A percentile compares a stretch with the other conserved stretches of the same genome.
These are phyloP conservation scores for Populus hybrid DNA, from an alignment of 441 rosid species.

Conservation along the genomic window DNA sequence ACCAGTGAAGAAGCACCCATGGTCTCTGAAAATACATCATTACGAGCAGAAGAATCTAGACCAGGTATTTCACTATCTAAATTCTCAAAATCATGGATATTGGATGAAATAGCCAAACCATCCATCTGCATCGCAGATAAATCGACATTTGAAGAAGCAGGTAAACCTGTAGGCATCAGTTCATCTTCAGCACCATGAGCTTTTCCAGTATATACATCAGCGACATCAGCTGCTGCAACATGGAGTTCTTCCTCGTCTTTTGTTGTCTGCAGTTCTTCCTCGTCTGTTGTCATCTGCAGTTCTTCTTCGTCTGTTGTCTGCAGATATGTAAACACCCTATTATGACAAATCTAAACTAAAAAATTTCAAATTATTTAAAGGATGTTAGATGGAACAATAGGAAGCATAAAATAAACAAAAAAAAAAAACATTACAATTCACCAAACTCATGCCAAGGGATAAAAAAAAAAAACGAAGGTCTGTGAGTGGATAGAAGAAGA, in stretches of 20 bases:
- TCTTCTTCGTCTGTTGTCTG: neutral
- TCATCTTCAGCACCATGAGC: constrained; percentile 52
- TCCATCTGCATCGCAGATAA: too few relatives aligned
- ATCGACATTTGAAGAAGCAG: constrained; percentile 48
- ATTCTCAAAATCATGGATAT: constrained; percentile 42
- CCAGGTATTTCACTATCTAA: constrained; percentile 86
- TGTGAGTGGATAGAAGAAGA: constrained; percentile 12
- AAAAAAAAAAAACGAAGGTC: neutral
- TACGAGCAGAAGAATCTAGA: constrained; percentile 61
- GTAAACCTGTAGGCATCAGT: constrained; percentile 37
- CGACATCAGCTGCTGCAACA: constrained; percentile 25
- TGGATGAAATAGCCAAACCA: constrained; percentile 38
- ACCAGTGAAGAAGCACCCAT: constrained; percentile 55
- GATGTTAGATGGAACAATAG: neutral
- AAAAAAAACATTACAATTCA: neutral
- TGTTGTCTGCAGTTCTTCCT: constrained; percentile 33
- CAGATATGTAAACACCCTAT: neutral
- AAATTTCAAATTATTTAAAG: constrained; percentile 7
- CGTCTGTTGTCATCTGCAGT: too few relatives aligned
- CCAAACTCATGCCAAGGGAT: neutral
- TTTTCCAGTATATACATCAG: constrained; percentile 32
- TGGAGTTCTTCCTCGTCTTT: constrained; percentile 50
- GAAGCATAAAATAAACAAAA: neutral
- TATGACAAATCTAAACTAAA: neutral
- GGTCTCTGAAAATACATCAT: constrained; percentile 56